Evolutionary conservation across 179 eudicot species (phyloP).

Genomic region (Nepenthes alata): DNA sequence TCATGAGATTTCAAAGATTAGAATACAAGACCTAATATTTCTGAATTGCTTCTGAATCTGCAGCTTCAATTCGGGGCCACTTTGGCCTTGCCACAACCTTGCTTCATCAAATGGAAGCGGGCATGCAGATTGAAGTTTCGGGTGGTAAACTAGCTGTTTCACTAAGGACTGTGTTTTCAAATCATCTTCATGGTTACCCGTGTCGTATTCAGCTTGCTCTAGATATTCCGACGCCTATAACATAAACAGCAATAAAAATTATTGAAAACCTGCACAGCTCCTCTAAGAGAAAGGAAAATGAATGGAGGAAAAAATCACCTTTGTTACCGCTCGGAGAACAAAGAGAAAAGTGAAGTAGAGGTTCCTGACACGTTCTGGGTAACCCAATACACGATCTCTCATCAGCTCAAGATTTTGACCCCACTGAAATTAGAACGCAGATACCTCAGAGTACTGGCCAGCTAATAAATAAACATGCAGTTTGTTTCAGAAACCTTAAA

Average conservation of each 20-base stretch:
- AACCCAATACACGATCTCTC: constrained; percentile 56
- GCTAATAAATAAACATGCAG: too few species aligned
- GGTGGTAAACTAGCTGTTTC: constrained; percentile 61
- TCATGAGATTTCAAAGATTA: neutral
- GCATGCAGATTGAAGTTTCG: constrained; percentile 69
- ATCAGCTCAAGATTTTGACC: constrained; percentile 61
- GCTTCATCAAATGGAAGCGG: constrained; percentile 96
- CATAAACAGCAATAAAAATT: neutral
- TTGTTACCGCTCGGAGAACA: constrained; percentile 88
- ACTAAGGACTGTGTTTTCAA: constrained; percentile 70
- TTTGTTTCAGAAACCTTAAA: too few species aligned
- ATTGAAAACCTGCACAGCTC: neutral
- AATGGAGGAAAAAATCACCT: constrained; percentile 33
- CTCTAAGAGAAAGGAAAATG: neutral
- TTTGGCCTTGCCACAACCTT: constrained; percentile 84
- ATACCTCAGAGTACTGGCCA: constrained; percentile 6
- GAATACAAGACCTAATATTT: constrained; percentile 55
- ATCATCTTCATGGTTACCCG: constrained; percentile 79
- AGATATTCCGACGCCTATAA: constrained; percentile 69
- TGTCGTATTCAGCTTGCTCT: constrained; percentile 91
- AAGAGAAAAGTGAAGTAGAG: constrained; percentile 83
- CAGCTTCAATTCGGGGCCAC: constrained; percentile 78
- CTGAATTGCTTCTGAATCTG: constrained; percentile 77
- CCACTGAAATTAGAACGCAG: constrained; percentile 45
- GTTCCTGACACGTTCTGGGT: constrained; percentile 73